These are phyloP conservation scores for Magnolia changhungtana DNA, from an alignment of 164 flowering plant species.

Conservation along the genomic window DNA sequence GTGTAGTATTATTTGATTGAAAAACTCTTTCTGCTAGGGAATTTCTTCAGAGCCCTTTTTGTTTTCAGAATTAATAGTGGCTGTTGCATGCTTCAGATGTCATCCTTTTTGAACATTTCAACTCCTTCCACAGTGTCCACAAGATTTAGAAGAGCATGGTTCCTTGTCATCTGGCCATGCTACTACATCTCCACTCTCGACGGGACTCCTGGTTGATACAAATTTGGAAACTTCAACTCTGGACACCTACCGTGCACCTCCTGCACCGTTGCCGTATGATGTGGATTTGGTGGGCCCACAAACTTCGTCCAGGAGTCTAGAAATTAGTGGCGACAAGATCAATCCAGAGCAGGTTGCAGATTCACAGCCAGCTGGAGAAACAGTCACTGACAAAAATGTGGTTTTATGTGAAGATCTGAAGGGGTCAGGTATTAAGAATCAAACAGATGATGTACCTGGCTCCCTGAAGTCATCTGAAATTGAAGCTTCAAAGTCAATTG, in stretches of 20 bases:
- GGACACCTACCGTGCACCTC: conserved; percentile 74
- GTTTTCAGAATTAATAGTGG: background rate
- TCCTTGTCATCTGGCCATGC: conserved; percentile 41
- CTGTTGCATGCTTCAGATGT: background rate
- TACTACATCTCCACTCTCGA: conserved; percentile 33
- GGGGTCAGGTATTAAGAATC: conserved; percentile 37
- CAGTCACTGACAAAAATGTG: conserved; percentile 25
- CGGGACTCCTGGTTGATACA: conserved; percentile 52
- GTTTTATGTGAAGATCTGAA: conserved; percentile 33
- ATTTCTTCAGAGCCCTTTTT: background rate
- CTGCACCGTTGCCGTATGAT: conserved; percentile 75
- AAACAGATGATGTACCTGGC: conserved; percentile 24
- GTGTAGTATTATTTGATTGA: background rate
- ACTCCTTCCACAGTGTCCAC: conserved; percentile 58
- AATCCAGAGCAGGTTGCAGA: conserved; percentile 11
- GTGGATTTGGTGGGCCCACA: conserved; percentile 47
- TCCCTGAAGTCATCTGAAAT: conserved; percentile 43
- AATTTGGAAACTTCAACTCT: conserved; percentile 60
- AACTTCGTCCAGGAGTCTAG: conserved; percentile 22
- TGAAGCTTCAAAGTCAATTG: conserved; percentile 35
- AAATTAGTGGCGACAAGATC: conserved; percentile 19
- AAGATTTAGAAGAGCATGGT: conserved; percentile 49
- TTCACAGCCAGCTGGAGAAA: conserved; percentile 20
- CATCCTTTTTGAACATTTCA: background rate
- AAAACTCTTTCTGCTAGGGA: background rate